These are phyloP conservation scores for Phalaenopsis aphrodite DNA, from an alignment of 106 monocot genomes.

Conservation along the genomic window DNA sequence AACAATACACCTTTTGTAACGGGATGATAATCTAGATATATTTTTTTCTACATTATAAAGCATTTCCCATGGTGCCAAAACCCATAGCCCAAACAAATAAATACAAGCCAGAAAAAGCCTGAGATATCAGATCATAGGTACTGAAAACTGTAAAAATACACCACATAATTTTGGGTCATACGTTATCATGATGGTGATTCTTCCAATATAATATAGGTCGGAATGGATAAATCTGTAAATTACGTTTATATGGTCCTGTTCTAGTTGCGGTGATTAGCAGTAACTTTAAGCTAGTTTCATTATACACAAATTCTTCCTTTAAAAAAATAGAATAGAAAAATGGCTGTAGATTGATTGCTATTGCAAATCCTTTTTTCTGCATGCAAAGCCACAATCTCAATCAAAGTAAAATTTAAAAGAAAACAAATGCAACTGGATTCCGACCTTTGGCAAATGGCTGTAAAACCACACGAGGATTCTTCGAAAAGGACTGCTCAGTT, in stretches of 20 bases:
- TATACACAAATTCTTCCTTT: background rate
- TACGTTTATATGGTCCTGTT: background rate
- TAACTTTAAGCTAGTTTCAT: background rate
- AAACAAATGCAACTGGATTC: conserved; percentile 13
- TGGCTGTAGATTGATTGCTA: background rate
- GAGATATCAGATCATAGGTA: too few relatives aligned
- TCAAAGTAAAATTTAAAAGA: background rate
- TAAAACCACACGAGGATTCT: conserved; percentile 36
- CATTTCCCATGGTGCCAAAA: too few relatives aligned
- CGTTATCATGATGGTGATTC: too few relatives aligned
- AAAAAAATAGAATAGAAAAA: background rate
- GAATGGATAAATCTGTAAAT: background rate
- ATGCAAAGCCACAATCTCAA: background rate
- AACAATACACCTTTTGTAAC: too few relatives aligned
- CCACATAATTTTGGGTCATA: background rate
- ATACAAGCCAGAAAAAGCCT: too few relatives aligned
- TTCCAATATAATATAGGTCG: background rate
- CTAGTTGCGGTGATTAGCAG: background rate
- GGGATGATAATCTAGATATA: too few relatives aligned
- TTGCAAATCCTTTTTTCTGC: background rate
- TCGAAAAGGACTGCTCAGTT: conserved; percentile 35
- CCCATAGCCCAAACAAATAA: too few relatives aligned
- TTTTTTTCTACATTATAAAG: too few relatives aligned
- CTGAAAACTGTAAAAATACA: background rate
- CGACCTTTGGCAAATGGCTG: conserved; percentile 88